Conservation (phyloP, 352 stramenopile species). For the Pythium graminicola region DNA sequence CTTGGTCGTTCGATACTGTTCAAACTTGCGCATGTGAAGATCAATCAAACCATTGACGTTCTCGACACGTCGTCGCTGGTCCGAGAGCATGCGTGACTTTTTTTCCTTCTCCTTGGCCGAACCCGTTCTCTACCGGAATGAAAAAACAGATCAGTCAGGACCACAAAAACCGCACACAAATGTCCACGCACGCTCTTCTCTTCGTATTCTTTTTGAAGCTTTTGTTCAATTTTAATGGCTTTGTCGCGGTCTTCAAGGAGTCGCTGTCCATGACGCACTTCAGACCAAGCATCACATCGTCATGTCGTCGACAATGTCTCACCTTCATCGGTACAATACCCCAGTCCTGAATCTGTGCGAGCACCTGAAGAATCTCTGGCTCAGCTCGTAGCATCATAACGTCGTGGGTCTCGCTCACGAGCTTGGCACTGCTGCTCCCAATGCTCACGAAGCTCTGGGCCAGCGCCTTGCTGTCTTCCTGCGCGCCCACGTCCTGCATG, state of each 20-base stretch:
- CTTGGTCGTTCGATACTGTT: slow-evolving; percentile 61
- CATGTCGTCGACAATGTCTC: background rate
- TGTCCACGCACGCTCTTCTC: slow-evolving; percentile 34
- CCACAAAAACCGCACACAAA: too few species aligned
- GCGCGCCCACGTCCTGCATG: slow-evolving; percentile 56
- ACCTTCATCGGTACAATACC: slow-evolving; percentile 79
- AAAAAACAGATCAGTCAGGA: too few species aligned
- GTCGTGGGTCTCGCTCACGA: slow-evolving; percentile 67
- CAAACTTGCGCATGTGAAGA: slow-evolving; percentile 67
- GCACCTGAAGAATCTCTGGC: slow-evolving; percentile 55
- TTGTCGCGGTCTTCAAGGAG: slow-evolving; percentile 81
- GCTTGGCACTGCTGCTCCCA: slow-evolving; percentile 37
- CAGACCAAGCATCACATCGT: background rate
- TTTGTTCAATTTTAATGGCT: slow-evolving; percentile 64
- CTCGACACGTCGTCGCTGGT: slow-evolving; percentile 77
- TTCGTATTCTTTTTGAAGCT: slow-evolving; percentile 75
- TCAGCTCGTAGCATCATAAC: slow-evolving; percentile 69
- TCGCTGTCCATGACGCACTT: slow-evolving; percentile 24
- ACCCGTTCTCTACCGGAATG: too few species aligned
- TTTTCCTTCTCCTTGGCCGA: slow-evolving; percentile 69
- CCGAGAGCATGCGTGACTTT: slow-evolving; percentile 70
- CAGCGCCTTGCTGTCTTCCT: slow-evolving; percentile 43
- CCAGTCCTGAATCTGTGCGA: slow-evolving; percentile 80
- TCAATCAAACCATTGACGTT: slow-evolving; percentile 75
- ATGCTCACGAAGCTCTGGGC: slow-evolving; percentile 45